Base-by-base conservation (phyloP, 225 moss, liverwort and hornwort species). In the Polytrichum commune region DNA sequence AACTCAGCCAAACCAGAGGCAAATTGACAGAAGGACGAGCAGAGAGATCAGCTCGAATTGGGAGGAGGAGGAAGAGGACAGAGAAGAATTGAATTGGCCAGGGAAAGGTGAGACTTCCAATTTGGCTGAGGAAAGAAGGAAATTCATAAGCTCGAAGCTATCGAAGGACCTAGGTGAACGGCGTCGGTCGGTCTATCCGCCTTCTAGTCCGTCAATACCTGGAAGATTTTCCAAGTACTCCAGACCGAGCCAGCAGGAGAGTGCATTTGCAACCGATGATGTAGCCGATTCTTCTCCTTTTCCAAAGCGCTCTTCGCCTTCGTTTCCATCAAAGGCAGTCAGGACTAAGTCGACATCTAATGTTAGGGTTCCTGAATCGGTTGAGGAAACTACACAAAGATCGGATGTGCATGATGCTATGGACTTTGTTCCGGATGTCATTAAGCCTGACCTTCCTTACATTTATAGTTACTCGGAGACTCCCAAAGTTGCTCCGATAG, bases 381-480 rank as follows among this genome's bases (percentile, higher is more conserved):
- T 18, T 55, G 75, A 24, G 69, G 9, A 55, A 70, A 73, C 56
- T 27, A 54, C 25, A 56, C 27, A 6, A 72, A 82, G 26, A 53
- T 29, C 55, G 61, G 61, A 20, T 53, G 69, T 55, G 58, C 66
- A 27, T 73, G 19, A 29, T 73, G 38, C 35, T 30, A 33, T 38
- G 23, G 69, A 68, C 70, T 69, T 74, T 20, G 68, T 82, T 20
- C 83, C 88, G 1, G 0, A 67, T 6, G 68, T 88, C 25, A 73
- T 85, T 54, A 74, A 81, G 63, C 96, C 96, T 8, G 90, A 89
- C 19, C 79, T 85, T 25, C 77, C 82, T 5, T 98, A 91, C 71
- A 82, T 84, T 61, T 98, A 70, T 66, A 98, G 95, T 68, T 98
- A 98, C 77, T 73, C 90, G 0, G 97, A 98, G 68, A 89, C 74